Conservation (phyloP, 2,329 filamentous ascomycete genomes). For the Trichoderma oligosporum region DNA sequence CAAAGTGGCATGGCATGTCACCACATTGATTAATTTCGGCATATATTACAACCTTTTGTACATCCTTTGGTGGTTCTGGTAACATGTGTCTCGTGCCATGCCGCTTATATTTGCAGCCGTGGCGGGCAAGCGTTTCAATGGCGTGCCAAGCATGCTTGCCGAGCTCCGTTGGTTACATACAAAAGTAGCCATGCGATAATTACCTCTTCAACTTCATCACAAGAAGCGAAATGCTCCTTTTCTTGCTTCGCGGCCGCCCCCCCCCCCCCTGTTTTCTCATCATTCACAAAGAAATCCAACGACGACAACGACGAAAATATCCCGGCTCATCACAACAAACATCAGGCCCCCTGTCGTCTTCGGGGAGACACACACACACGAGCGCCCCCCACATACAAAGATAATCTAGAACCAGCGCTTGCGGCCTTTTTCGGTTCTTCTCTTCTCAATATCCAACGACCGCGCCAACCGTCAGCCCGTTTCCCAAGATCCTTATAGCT, state of each 20-base stretch:
- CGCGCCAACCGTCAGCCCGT: conserved; percentile 15
- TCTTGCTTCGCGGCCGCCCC: too few relatives aligned
- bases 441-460: background rate
- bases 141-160: background rate
- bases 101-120: background rate
- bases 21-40: background rate
- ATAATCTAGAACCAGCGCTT: background rate
- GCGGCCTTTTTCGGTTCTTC: background rate
- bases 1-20: conserved; percentile 13
- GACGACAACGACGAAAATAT: conserved; percentile 11
- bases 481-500: background rate
- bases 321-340: conserved; percentile 7
- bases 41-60: background rate
- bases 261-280: background rate
- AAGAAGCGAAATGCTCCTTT: background rate
- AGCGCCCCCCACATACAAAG: conserved; percentile 8
- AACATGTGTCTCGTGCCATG: conserved; percentile 4
- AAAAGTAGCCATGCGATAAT: too few relatives aligned
- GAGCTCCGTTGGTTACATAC: conserved; percentile 6
- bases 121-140: background rate
- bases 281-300: background rate
- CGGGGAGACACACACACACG: background rate
- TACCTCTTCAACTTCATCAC: background rate
- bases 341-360: background rate
- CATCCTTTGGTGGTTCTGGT: conserved; percentile 11